Conservation (phyloP, 2,329 filamentous ascomycete species). For the Dothistroma septosporum region DNA sequence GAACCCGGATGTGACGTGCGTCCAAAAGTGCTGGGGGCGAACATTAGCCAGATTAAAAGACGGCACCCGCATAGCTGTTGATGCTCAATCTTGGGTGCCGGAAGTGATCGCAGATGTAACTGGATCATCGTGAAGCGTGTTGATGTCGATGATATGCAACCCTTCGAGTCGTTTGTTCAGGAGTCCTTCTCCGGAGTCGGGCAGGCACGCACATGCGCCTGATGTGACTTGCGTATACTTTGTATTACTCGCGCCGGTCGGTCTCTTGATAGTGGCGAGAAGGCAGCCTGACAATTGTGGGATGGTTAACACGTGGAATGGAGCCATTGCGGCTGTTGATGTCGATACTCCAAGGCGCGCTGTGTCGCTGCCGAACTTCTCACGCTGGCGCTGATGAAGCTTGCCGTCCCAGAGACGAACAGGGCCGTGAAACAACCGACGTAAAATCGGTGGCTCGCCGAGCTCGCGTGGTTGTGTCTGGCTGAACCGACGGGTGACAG, state of each 20-base stretch:
- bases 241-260: not conserved
- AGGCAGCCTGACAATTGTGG: not conserved
- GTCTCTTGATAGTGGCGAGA: constrained; percentile 8
- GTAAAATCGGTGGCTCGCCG: not conserved
- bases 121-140: not conserved
- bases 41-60: constrained; percentile 8
- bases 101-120: constrained; percentile 4
- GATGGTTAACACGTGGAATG: not conserved
- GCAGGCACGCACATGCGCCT: not conserved
- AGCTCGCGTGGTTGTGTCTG: not conserved
- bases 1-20: not conserved
- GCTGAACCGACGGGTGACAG: too few relatives aligned
- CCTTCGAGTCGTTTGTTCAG: not conserved
- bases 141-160: not conserved
- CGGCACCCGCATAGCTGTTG: not conserved
- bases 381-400: constrained; percentile 2
- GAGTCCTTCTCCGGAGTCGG: not conserved
- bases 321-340: constrained; percentile 6
- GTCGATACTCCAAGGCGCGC: not conserved
- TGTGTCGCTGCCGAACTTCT: constrained; percentile 1
- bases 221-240: not conserved
- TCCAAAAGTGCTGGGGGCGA: constrained; percentile 1
- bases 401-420: not conserved
- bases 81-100: not conserved
- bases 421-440: constrained; percentile 10